Conservation (phyloP, 1,284 basidiomycete species). For the Ustilago xerochloae region DNA sequence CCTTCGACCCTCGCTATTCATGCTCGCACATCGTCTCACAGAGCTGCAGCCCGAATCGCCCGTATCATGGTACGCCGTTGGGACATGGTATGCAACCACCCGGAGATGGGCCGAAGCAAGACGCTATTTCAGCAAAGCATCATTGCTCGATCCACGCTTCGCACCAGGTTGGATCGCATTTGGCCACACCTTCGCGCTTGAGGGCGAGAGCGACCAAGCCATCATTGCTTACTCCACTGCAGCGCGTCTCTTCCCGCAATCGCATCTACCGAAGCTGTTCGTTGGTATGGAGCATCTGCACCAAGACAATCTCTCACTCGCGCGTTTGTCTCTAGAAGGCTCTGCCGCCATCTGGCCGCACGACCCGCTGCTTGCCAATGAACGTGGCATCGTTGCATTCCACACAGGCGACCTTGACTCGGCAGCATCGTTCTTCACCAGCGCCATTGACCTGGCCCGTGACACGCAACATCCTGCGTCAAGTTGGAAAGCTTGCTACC, state of each 20-base stretch:
- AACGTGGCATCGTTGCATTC: slow-evolving; percentile 91
- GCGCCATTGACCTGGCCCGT: slow-evolving; percentile 72
- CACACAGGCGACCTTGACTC: slow-evolving; percentile 79
- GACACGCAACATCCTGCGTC: slow-evolving; percentile 84
- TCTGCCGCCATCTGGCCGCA: slow-evolving; percentile 81
- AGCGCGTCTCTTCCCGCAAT: slow-evolving; percentile 90
- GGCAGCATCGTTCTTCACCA: slow-evolving; percentile 72
- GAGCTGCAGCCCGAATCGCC: slow-evolving; percentile 88
- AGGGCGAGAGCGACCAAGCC: slow-evolving; percentile 96
- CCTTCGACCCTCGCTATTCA: slow-evolving; percentile 89
- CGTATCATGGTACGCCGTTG: slow-evolving; percentile 97
- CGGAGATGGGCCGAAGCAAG: slow-evolving; percentile 74
- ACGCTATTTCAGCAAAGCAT: slow-evolving; percentile 78
- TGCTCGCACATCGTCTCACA: slow-evolving; percentile 94
- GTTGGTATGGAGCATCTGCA: slow-evolving; percentile 98
- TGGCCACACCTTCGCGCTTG: slow-evolving; percentile 94
- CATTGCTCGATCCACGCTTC: slow-evolving; percentile 94
- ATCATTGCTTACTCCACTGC: slow-evolving; percentile 98
- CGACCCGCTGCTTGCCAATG: slow-evolving; percentile 90
- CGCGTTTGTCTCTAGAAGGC: slow-evolving; percentile 86
- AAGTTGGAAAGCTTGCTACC: slow-evolving; percentile 86
- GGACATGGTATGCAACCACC: slow-evolving; percentile 91
- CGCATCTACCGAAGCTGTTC: slow-evolving; percentile 91
- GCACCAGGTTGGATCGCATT: slow-evolving; percentile 97
- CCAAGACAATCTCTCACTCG: slow-evolving; percentile 82